A percentile compares a stretch with the other conserved stretches of the same genome.
Conservation (phyloP, 495 filamentous ascomycete species). For the Corynascus novoguineensis region DNA sequence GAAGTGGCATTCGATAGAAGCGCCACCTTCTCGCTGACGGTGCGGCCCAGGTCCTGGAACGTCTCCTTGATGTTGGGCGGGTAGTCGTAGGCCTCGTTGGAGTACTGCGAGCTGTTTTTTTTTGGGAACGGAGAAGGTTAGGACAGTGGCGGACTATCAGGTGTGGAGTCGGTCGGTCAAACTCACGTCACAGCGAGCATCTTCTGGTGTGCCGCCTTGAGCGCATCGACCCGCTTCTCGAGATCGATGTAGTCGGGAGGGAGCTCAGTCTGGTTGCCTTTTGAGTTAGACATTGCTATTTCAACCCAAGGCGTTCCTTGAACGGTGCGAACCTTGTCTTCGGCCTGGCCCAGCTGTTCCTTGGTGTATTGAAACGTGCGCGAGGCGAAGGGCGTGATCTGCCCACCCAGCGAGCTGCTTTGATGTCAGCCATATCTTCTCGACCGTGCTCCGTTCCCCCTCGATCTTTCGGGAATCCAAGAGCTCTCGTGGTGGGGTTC, state of each 20-base stretch:
- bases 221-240: constrained; percentile 96
- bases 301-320: background rate
- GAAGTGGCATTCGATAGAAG: constrained; percentile 79
- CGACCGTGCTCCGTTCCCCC: background rate
- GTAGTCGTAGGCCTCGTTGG: constrained; percentile 96
- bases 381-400: constrained; percentile 82
- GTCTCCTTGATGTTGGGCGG: constrained; percentile 98
- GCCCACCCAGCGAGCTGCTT: constrained; percentile 41
- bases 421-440: constrained; percentile 18
- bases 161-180: background rate
- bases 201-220: constrained; percentile 95
- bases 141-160: no score
- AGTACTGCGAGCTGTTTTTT: constrained; percentile 80
- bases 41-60: constrained; percentile 90
- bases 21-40: constrained; percentile 89
- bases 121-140: background rate
- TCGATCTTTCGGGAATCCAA: background rate
- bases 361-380: constrained; percentile 95
- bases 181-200: constrained; percentile 91
- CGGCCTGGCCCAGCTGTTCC: constrained; percentile 91
- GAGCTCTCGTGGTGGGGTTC: background rate
- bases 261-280: constrained; percentile 69
- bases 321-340: constrained; percentile 67
- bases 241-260: constrained; percentile 97
- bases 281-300: constrained; percentile 10